Evolutionary conservation across 1,284 basidiomycete genomes (phyloP).

Genomic region (Malassezia globosa): DNA sequence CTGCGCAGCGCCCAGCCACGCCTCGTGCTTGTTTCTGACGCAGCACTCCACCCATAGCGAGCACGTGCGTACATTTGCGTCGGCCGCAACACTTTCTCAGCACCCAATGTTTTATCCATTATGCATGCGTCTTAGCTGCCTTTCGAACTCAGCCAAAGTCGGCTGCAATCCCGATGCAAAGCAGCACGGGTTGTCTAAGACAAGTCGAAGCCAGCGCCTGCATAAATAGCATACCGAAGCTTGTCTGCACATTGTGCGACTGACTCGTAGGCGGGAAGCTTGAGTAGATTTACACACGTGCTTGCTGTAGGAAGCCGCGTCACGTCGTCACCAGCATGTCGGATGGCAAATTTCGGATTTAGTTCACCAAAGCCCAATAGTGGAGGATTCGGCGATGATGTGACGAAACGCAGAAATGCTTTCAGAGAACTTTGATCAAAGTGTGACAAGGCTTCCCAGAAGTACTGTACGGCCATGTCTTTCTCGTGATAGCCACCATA

Average conservation of each 20-base stretch:
- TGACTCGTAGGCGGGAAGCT: constrained; percentile 37
- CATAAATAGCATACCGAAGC: constrained; percentile 38
- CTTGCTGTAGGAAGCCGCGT: constrained; percentile 40
- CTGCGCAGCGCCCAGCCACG: too few species aligned
- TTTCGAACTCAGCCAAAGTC: too few species aligned
- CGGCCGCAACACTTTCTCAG: too few species aligned
- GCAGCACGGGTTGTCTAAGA: too few species aligned
- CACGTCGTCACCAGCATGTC: constrained; percentile 33
- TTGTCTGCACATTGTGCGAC: constrained; percentile 32
- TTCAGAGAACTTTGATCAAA: constrained; percentile 31
- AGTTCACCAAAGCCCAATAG: constrained; percentile 41
- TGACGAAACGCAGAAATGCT: constrained; percentile 42
- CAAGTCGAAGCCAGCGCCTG: constrained; percentile 43
- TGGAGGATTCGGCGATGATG: constrained; percentile 42
- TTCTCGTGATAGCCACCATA: constrained; percentile 41
- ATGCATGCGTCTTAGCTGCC: too few species aligned
- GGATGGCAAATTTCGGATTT: constrained; percentile 40
- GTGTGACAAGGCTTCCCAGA: constrained; percentile 35
- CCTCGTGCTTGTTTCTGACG: too few species aligned
- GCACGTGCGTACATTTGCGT: too few species aligned
- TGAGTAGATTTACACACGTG: constrained; percentile 45
- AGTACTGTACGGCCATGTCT: constrained; percentile 37
- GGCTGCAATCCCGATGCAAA: too few species aligned
- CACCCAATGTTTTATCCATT: too few species aligned
- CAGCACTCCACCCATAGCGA: too few species aligned